phyloP scores from a whole-genome alignment of 2,329 filamentous ascomycete species.

The Dothidotthia symphoricarpi region DNA sequence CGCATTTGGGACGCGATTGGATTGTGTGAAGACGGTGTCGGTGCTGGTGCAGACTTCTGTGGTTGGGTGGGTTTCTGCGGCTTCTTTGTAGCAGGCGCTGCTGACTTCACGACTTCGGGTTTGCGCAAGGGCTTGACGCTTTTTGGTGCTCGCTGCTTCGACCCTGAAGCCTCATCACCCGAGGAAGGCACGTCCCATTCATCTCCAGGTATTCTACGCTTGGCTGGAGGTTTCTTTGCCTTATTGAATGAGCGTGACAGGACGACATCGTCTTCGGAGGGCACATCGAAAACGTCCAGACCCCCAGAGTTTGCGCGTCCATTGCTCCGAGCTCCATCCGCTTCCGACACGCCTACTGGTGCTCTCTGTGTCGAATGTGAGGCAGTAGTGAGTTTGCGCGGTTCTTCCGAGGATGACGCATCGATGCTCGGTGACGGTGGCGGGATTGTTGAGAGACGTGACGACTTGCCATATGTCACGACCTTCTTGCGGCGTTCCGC shows the following conservation, averaged over 20 bases:
- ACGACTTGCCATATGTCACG: constrained; percentile 42
- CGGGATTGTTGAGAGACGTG: constrained; percentile 21
- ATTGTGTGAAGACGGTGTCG: background rate
- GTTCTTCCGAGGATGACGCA: constrained; percentile 35
- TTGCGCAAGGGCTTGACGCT: constrained; percentile 11
- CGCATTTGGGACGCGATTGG: background rate
- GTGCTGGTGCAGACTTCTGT: constrained; percentile 1
- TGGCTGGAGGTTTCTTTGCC: constrained; percentile 15
- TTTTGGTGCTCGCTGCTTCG: constrained; percentile 4
- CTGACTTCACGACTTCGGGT: constrained; percentile 5
- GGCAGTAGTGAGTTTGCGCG: constrained; percentile 23
- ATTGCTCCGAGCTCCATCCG: constrained; percentile 2
- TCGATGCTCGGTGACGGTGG: constrained; percentile 22
- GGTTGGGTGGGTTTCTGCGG: constrained; percentile 5
- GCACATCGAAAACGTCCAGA: constrained; percentile 45
- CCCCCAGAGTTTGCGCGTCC: constrained; percentile 9
- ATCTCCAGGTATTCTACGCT: constrained; percentile 11
- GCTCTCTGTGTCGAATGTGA: constrained; percentile 9
- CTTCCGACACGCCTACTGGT: constrained; percentile 7
- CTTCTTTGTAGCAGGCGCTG: constrained; percentile 4
- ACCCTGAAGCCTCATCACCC: constrained; percentile 4
- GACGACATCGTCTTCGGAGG: constrained; percentile 36
- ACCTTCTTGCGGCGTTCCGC: constrained; percentile 40
- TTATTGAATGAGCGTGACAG: constrained; percentile 4
- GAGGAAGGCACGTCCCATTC: constrained; percentile 10